phyloP scores from a whole-genome alignment of 495 filamentous ascomycete species.

The Oleoguttula mirabilis region DNA sequence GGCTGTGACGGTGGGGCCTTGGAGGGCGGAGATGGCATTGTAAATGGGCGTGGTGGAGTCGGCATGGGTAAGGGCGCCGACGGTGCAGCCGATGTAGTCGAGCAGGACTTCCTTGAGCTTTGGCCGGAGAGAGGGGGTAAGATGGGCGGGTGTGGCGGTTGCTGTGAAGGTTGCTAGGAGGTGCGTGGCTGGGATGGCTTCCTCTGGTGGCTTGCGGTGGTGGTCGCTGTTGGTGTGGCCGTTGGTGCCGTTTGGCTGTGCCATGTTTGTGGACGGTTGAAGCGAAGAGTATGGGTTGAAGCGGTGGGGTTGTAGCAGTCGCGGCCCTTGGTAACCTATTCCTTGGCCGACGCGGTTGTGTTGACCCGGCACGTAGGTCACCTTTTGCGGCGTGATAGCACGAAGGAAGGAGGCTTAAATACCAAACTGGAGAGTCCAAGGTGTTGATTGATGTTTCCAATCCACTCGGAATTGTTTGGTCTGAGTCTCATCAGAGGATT shows the following conservation, averaged over 20 bases:
- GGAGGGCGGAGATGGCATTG: constrained; percentile 16
- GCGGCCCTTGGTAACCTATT: too few relatives aligned
- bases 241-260: neutral
- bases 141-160: constrained; percentile 1
- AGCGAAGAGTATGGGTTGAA: too few relatives aligned
- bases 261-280: too few relatives aligned
- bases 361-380: too few relatives aligned
- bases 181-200: constrained; percentile 13
- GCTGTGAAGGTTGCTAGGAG: constrained; percentile 19
- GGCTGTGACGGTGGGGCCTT: constrained; percentile 11
- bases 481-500: too few relatives aligned
- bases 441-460: too few relatives aligned
- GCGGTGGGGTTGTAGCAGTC: too few relatives aligned
- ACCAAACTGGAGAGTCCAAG: too few relatives aligned
- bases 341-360: too few relatives aligned
- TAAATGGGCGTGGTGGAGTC: constrained; percentile 20
- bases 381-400: too few relatives aligned
- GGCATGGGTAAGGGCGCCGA: constrained; percentile 16
- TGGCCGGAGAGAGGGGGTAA: constrained; percentile 6
- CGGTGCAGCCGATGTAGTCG: constrained; percentile 20
- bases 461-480: too few relatives aligned
- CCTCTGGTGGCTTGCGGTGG: neutral
- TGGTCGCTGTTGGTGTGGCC: constrained; percentile 1
- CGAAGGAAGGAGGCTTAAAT: too few relatives aligned
- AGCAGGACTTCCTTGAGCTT: constrained; percentile 23